Conservation (phyloP, 306 rosid species). For the Rosa lucieae region DNA sequence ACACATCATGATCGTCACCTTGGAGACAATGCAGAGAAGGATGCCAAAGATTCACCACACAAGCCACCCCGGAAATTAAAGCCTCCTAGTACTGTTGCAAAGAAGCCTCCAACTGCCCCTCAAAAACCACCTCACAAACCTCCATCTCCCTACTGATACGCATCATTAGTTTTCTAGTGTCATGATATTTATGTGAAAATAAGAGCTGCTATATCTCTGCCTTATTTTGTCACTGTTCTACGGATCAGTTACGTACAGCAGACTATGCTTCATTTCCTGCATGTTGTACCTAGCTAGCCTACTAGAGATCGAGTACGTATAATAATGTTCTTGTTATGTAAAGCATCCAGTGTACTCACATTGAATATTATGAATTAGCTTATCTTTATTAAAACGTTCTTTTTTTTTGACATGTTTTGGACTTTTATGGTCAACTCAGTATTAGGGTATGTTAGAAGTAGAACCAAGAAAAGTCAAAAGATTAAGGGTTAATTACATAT, state of each 20-base stretch:
- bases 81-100: not conserved
- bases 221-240: not conserved
- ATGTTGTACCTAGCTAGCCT: not conserved
- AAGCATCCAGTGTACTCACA: not conserved
- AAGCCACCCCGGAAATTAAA: slow-evolving; percentile 14
- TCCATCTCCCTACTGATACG: not conserved
- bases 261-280: not conserved
- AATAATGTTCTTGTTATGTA: not conserved
- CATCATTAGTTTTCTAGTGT: not conserved
- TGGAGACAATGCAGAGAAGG: not conserved
- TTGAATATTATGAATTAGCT: not conserved
- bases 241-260: not conserved
- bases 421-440: not conserved
- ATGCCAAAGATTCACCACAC: not conserved
- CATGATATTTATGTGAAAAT: not conserved
- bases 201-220: not conserved
- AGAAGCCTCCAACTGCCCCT: slow-evolving; percentile 4
- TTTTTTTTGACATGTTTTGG: no score
- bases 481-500: no score
- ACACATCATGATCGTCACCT: slow-evolving; percentile 8
- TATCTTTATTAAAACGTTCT: not conserved
- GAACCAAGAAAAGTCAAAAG: not conserved
- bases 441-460: no score
- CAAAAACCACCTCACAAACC: slow-evolving; percentile 14
- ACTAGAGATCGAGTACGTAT: not conserved